Evolutionary conservation across 352 stramenopile genomes (phyloP), one percentile per base, ranked within the genome.

Genomic region (Peronosclerospora sorghi): DNA sequence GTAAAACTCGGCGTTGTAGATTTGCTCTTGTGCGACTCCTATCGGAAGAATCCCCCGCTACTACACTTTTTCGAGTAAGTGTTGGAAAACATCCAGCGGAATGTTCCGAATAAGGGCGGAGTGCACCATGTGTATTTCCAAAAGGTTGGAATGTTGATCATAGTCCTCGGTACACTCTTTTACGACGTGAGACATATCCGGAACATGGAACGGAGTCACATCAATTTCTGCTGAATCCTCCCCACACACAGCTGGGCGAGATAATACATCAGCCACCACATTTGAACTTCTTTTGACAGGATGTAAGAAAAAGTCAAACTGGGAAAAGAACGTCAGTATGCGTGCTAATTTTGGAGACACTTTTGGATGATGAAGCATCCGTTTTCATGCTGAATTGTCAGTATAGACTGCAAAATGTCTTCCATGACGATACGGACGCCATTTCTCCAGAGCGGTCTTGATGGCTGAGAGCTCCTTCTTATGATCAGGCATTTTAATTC

Each of bases 401-500:
- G 21, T 26, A 26, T 26, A 7, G 21, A 6, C 21, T 26, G 6
- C 3, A 26, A 26, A 26, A 6, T 26, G 21, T 26, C 21, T 26
- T 26, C 21, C 21, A 26, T 26, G 21, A 6, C 3, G 21, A 26
- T 26, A 26, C 21, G 21, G 21, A 26, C 21, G 21, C 21, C 21
- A 26, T 26, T 26, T 26, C 6, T 26, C 21, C 6, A 26, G 6
- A 3, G 21, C 21, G 6, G 3, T 26, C 6, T 26, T 26, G 21
- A 26, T 26, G 21, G 28, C 41, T 26, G 45, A 23, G 4, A 50
- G 35, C 19, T 50, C 35, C 12, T 56, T 56, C 37, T 56, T 20
- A 30, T 50, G 48, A 13, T 34, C 45, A 7, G 48, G 41, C 48
- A 51, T 9, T 37, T 36, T n/a, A 37, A 23, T 20, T 50, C 35